A percentile compares a stretch with the other conserved stretches of the same genome.
Conservation (phyloP, 2,329 filamentous ascomycete species). For the Phaeosphaeriaceae sp. region DNA sequence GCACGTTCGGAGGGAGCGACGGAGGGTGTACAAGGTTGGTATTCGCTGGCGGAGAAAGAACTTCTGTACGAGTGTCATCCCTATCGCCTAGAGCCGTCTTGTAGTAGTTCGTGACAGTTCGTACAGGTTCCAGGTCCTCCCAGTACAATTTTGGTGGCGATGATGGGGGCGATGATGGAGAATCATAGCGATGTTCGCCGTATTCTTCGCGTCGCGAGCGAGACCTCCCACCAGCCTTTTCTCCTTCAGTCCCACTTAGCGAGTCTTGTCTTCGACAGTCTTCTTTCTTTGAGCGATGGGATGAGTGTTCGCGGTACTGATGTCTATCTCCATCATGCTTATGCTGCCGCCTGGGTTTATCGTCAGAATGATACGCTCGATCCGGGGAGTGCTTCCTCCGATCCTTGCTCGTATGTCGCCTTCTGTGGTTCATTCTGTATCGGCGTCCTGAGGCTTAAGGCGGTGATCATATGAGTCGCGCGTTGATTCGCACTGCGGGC, state of each 20-base stretch:
- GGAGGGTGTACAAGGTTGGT: too few relatives aligned
- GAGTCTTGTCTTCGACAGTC: neutral
- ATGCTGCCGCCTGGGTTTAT: neutral
- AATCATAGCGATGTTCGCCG: neutral
- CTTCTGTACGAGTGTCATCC: too few relatives aligned
- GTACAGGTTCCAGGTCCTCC: neutral
- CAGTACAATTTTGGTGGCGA: neutral
- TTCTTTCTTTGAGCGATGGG: neutral
- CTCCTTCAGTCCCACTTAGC: neutral
- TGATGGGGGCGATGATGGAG: neutral
- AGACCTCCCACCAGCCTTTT: neutral
- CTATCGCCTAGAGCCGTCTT: too few relatives aligned
- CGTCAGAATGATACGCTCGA: neutral
- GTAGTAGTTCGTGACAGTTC: too few relatives aligned
- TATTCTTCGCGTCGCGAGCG: neutral
- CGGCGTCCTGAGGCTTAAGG: neutral
- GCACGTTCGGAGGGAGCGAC: too few relatives aligned
- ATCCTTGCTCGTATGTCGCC: neutral
- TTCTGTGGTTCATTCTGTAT: neutral
- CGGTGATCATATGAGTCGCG: neutral
- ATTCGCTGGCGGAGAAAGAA: too few relatives aligned
- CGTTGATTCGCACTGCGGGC: neutral
- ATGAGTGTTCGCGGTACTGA: neutral
- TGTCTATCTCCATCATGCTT: neutral
- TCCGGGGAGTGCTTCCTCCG: neutral